Evolutionary conservation across 352 stramenopile genomes (phyloP).

Genomic region (Globisporangium yorkense): DNA sequence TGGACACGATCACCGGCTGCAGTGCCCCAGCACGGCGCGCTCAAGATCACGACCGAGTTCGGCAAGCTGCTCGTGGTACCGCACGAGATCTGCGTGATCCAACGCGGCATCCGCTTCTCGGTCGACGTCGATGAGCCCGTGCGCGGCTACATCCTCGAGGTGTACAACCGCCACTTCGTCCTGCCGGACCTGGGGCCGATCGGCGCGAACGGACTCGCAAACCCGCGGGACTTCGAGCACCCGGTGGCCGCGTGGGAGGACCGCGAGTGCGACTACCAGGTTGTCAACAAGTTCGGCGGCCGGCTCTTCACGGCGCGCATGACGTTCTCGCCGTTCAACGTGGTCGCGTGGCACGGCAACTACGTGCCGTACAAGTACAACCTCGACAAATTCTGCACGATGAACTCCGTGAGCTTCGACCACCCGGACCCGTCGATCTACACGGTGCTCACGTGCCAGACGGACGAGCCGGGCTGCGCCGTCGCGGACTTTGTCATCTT

Average conservation of each 20-base stretch:
- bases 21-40: slow-evolving; percentile 88
- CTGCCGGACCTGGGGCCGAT: slow-evolving; percentile 95
- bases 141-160: slow-evolving; percentile 94
- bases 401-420: slow-evolving; percentile 96
- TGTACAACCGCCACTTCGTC: slow-evolving; percentile 94
- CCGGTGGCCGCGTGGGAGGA: slow-evolving; percentile 89
- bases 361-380: slow-evolving; percentile 98
- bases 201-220: slow-evolving; percentile 94
- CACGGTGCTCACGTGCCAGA: slow-evolving; percentile 95
- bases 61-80: slow-evolving; percentile 83
- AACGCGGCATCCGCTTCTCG: slow-evolving; percentile 91
- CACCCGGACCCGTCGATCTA: slow-evolving; percentile 97
- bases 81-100: slow-evolving; percentile 94
- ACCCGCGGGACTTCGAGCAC: slow-evolving; percentile 93
- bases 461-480: slow-evolving; percentile 89
- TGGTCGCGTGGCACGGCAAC: slow-evolving; percentile 98
- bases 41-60: slow-evolving; percentile 94
- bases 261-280: slow-evolving; percentile 62
- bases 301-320: slow-evolving; percentile 84
- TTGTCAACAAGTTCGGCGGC: slow-evolving; percentile 88
- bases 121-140: slow-evolving; percentile 82
- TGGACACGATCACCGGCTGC: background rate
- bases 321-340: slow-evolving; percentile 93
- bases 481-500: slow-evolving; percentile 98
- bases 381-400: slow-evolving; percentile 92